phyloP scores from a whole-genome alignment of 2,329 filamentous ascomycete species.

The Pseudogymnoascus sp. region DNA sequence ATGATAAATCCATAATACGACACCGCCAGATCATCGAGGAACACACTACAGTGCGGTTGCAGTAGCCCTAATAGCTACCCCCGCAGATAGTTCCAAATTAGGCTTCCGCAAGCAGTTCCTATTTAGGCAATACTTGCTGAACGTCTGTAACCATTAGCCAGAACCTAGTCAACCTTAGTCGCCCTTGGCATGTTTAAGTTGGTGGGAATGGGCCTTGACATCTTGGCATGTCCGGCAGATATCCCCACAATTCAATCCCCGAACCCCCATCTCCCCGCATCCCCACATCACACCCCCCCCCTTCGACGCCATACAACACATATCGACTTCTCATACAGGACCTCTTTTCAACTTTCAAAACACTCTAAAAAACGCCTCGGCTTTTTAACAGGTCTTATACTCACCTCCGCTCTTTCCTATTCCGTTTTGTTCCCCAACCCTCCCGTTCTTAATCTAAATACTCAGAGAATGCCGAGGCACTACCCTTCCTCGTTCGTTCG shows the following conservation, averaged over 20 bases:
- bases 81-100: neutral
- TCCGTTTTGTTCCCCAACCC: neutral
- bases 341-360: neutral
- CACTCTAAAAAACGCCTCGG: neutral
- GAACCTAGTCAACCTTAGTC: neutral
- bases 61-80: neutral
- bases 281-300: neutral
- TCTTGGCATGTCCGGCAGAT: slow-evolving; percentile 3
- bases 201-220: neutral
- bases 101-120: neutral
- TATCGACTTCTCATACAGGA: neutral
- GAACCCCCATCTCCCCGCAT: neutral
- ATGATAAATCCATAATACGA: neutral
- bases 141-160: slow-evolving; percentile 3
- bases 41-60: neutral
- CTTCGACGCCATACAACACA: neutral
- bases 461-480: neutral
- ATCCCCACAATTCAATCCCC: neutral
- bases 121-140: slow-evolving; percentile 3
- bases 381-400: neutral
- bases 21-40: neutral
- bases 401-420: neutral
- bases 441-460: neutral
- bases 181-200: slow-evolving; percentile 6
- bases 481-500: neutral